Base-by-base conservation (phyloP, 805 yeast genomes). In the Candida coquimbonensis region DNA sequence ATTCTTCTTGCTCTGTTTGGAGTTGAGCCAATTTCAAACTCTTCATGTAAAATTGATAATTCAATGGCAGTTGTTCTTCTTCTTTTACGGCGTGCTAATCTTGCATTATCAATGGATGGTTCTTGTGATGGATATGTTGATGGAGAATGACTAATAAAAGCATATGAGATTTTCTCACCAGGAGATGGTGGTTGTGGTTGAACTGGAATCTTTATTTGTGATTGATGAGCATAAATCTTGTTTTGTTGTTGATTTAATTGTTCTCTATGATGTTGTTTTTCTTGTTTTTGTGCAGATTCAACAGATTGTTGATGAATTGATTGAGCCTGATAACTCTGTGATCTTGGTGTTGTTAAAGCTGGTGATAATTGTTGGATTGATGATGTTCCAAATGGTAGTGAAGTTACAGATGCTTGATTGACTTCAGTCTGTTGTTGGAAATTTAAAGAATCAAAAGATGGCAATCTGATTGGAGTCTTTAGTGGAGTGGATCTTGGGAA, bases 1-100 rank as follows among this genome's bases (percentile, higher is more conserved):
- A 78, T 72, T 54, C 98, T 78, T 59, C 83, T 74, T 39, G 74
- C 67, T 62, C 82, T 83, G 60, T 84, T 83, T 39, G 99, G 99
- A 42, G 95, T 87, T 38, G 80, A 71, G 49, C 95, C 89, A 41
- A 68, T 60, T 42, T 74, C 74, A 59, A 91, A 93, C 67, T 89
- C 96, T 34, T 73, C 66, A 64, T 89, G 93, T 49, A 93, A 74
- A 44, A 93, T 80, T 25, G 83, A 73, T 52, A 91, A 74, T 65
- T 93, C 98, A 47, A 78, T 76, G 3, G 95, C 93, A 1, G 95
- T 82, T 1, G 99, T 93, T 70, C 98, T 83, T 68, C 99, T 81
- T 67, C 99, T 79, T 63, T 91, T 91, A 46, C 97, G 80, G 56
- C 98, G 81, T 1, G 96, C 97, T 48, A 90, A 70, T 41, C 89